phyloP scores from a whole-genome alignment of 192 early-diverging fungal genomes.

The Backusella parvicylindrica region DNA sequence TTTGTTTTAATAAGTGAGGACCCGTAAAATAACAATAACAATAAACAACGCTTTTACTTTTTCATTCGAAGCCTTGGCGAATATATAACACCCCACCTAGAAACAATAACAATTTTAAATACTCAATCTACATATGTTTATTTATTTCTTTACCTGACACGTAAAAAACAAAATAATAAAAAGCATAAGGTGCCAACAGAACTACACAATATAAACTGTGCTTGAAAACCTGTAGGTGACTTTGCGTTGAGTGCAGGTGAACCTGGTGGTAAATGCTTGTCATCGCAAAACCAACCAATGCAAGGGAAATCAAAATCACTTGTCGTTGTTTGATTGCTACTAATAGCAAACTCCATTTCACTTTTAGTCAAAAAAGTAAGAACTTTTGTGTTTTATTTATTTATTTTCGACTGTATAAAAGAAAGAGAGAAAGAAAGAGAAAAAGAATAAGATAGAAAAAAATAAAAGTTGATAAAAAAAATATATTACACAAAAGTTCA shows the following conservation, averaged over 20 bases:
- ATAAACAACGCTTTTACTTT: slow-evolving; percentile 18
- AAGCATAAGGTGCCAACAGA: slow-evolving; percentile 26
- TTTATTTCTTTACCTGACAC: slow-evolving; percentile 24
- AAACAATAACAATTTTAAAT: not conserved
- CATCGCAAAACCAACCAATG: slow-evolving; percentile 10
- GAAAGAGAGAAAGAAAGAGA: not conserved
- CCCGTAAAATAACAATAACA: not conserved
- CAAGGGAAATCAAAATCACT: slow-evolving; percentile 1
- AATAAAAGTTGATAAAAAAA: not conserved
- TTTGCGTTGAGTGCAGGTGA: slow-evolving; percentile 24
- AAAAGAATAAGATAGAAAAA: not conserved
- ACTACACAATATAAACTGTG: slow-evolving; percentile 28
- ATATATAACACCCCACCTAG: slow-evolving; percentile 32
- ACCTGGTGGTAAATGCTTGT: slow-evolving; percentile 18
- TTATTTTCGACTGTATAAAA: not conserved
- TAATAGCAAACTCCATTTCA: not conserved
- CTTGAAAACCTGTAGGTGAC: slow-evolving; percentile 24
- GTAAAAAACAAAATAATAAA: slow-evolving; percentile 30
- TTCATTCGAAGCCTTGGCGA: slow-evolving; percentile 32
- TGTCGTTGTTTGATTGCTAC: not conserved
- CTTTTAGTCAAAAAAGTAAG: not conserved
- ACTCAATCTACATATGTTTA: not conserved
- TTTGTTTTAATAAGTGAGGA: not conserved
- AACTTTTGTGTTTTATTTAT: not conserved
- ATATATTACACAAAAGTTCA: not conserved